Evolutionary conservation across 2,329 filamentous ascomycete genomes (phyloP), one percentile per base, ranked within the genome.

Genomic region (Colletotrichum orchidophilum): DNA sequence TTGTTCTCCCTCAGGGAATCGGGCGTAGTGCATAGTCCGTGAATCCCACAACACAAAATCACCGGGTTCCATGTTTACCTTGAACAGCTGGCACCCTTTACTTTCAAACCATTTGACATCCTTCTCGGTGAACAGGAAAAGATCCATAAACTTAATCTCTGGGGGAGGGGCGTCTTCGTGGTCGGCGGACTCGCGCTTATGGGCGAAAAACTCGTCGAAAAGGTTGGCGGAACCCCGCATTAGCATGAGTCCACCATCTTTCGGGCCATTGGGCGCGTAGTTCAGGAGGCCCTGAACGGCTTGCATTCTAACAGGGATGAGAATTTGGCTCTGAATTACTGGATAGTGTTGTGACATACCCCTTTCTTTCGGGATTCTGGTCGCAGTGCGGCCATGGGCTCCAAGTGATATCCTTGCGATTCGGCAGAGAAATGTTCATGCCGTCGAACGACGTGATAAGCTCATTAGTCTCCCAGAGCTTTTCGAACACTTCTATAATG

Each of bases 171-270:
- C 78, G 69, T 78, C 78, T 57, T 79, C 76, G 70, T 76, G 75
- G 68, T 74, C 75, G 58, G 62, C 69, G 27, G 52, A 74, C 60
- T 78, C 76, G 63, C 75, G 76, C 66, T 80, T 78, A 66, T 81
- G 76, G 3, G 78, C 76, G 74, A 85, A 86, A 79, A 85, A 87
- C 71, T 84, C 77, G 54, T 85, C 80, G 55, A 80, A 81, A 1
- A 85, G 76, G 53, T 81, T 81, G 9, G 78, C 73, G 6, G 80
- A 82, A 4, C 84, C 84, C 33, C 82, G 81, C 78, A 85, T 82
- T 5, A 85, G 73, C 42, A 86, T 79, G 9, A 87, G 73, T 1
- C 84, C 84, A 18, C 85, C 85, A 64, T 87, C 85, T 2, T 85
- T 78, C 1, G 80, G 80, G 1, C 85, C 84, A 50, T 83, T 83